phyloP scores from a whole-genome alignment of 179 eudicot species.

The Amaranthus tricolor region DNA sequence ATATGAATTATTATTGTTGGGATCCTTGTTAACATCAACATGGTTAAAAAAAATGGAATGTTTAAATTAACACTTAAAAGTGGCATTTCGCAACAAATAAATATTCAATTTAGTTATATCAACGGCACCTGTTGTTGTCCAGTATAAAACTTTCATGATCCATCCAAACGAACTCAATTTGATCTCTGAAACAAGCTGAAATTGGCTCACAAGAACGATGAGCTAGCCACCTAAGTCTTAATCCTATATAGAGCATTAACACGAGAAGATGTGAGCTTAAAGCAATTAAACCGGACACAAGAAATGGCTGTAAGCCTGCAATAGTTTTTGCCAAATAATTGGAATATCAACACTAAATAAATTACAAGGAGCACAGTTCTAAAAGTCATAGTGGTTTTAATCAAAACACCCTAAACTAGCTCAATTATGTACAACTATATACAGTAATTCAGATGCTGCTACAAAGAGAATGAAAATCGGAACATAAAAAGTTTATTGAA shows the following conservation, averaged over 20 bases:
- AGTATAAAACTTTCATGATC: too few species aligned
- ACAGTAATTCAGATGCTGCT: background rate
- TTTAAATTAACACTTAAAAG: too few species aligned
- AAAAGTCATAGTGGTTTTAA: background rate
- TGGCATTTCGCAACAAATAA: too few species aligned
- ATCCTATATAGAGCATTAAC: background rate
- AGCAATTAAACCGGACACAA: background rate
- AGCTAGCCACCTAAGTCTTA: too few species aligned
- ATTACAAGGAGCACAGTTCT: background rate
- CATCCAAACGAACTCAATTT: too few species aligned
- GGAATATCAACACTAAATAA: background rate
- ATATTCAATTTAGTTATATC: too few species aligned
- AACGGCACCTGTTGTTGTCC: too few species aligned
- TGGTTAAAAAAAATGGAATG: too few species aligned
- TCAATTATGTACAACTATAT: constrained; percentile 16
- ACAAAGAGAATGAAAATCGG: too few species aligned
- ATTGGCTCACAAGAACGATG: background rate
- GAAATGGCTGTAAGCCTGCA: background rate
- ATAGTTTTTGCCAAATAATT: background rate
- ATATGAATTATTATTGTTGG: too few species aligned
- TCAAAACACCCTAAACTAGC: constrained; percentile 1
- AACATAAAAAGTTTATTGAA: background rate
- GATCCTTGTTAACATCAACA: too few species aligned
- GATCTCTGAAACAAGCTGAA: too few species aligned
- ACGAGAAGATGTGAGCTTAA: background rate